Evolutionary conservation across 805 yeast genomes (phyloP).

Genomic region (Candida railenensis): DNA sequence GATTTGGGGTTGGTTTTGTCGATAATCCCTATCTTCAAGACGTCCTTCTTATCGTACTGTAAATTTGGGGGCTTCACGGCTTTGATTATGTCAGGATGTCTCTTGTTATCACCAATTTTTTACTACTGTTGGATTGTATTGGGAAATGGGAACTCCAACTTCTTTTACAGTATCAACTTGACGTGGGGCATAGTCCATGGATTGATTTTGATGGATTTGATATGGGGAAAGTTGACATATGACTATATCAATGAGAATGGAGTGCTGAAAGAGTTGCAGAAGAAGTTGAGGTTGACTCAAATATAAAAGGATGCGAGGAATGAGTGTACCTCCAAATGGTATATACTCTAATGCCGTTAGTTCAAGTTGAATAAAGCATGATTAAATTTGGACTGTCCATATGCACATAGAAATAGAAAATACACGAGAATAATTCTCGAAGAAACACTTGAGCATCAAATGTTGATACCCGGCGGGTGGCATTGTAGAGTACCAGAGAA

Average conservation of each 20-base stretch:
- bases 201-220: constrained; percentile 66
- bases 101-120: constrained; percentile 80
- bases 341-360: no score
- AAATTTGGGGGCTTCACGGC: constrained; percentile 46
- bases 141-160: constrained; percentile 94
- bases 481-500: no score
- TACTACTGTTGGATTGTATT: constrained; percentile 92
- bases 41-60: constrained; percentile 46
- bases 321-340: no score
- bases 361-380: no score
- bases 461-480: no score
- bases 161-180: constrained; percentile 90
- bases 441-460: no score
- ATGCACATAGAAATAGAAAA: no score
- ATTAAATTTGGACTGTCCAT: no score
- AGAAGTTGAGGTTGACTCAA: constrained; percentile 48
- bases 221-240: constrained; percentile 73
- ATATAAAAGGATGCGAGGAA: constrained; percentile 17
- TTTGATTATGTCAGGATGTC: constrained; percentile 48
- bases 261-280: constrained; percentile 36
- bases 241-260: constrained; percentile 52
- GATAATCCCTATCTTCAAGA: constrained; percentile 41
- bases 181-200: constrained; percentile 73
- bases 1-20: constrained; percentile 56
- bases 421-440: no score